These are phyloP conservation scores for Fraxinus americana DNA, from an alignment of 257 asterid species.

Conservation along the genomic window DNA sequence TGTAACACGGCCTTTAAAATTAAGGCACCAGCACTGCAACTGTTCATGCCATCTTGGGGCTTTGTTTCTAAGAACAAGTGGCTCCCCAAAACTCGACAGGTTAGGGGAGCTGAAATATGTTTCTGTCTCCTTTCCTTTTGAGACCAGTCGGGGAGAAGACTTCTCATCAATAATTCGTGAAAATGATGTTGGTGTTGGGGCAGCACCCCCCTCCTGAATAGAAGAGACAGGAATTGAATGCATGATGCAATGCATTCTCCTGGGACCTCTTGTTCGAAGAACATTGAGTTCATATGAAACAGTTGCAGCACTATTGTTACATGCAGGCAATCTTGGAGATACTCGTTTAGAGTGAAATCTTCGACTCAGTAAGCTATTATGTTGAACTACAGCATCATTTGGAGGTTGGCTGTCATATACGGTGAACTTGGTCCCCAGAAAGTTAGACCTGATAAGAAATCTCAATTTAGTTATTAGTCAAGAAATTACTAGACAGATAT, in stretches of 20 bases:
- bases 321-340: conserved; percentile 78
- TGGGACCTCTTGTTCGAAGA: conserved; percentile 90
- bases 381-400: conserved; percentile 43
- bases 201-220: conserved; percentile 80
- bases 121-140: conserved; percentile 40
- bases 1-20: conserved; percentile 92
- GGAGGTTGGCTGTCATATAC: conserved; percentile 82
- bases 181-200: conserved; percentile 79
- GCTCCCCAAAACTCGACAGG: conserved; percentile 35
- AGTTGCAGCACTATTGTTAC: conserved; percentile 61
- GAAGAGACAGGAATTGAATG: conserved; percentile 76
- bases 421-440: conserved; percentile 91
- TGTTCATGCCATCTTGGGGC: conserved; percentile 97
- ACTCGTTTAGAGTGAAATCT: conserved; percentile 73
- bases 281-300: conserved; percentile 82
- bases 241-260: conserved; percentile 82
- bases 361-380: conserved; percentile 49
- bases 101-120: conserved; percentile 32
- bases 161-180: conserved; percentile 46
- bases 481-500: neutral
- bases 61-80: conserved; percentile 78
- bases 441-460: conserved; percentile 69
- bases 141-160: conserved; percentile 21
- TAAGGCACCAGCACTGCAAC: conserved; percentile 92
- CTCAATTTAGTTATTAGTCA: conserved; percentile 2